Evolutionary conservation across 176 grass and related monocot species (phyloP), one percentile per base, ranked within the genome.

Genomic region (Cenchrus fungigraminus): DNA sequence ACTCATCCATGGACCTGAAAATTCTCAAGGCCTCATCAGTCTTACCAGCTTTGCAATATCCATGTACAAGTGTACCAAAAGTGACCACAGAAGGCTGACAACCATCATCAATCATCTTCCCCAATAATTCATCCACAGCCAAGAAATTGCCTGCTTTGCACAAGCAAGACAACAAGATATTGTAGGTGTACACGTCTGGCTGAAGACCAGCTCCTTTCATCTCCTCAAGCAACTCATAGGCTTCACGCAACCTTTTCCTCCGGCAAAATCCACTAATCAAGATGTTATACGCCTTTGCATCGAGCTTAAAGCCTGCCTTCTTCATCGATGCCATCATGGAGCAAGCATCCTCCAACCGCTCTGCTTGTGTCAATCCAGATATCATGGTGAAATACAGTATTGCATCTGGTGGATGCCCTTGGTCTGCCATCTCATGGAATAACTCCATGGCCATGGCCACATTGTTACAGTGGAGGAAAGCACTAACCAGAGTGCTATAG

Each of bases 391-490:
- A 91, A 85, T 94, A 95, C 53, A 78, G 79, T 31, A 89, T 28
- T 8, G 84, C 73, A 73, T 98, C 90, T 29, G 91, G 91, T 22
- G 54, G 76, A 71, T 92, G 74, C 65, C 93, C 83, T 60, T 92
- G 68, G 5, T 72, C 76, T 8, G 57, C 59, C 93, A 95, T 95
- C 78, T 95, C 86, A 42, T 91, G 68, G 34, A 90, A 92, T 82
- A 95, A 88, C 67, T 92, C 81, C 97, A 82, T 92, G 55, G 93
- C 93, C 61, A 59, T 63, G 6, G 13, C 75, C 40, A 93, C 76
- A 50, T 97, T 95, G 59, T 98, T 91, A 44, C 78, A 84, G 37
- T 92, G 88, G 43, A 95, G 96, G 65, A 98, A 94, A 76, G 91
- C 91, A 46, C 84, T 86, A 77, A 94, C 61, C 73, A 98, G 54